These are phyloP conservation scores for Streptanthus diversifolius DNA, from an alignment of 345 rosid genomes.

Conservation along the genomic window DNA sequence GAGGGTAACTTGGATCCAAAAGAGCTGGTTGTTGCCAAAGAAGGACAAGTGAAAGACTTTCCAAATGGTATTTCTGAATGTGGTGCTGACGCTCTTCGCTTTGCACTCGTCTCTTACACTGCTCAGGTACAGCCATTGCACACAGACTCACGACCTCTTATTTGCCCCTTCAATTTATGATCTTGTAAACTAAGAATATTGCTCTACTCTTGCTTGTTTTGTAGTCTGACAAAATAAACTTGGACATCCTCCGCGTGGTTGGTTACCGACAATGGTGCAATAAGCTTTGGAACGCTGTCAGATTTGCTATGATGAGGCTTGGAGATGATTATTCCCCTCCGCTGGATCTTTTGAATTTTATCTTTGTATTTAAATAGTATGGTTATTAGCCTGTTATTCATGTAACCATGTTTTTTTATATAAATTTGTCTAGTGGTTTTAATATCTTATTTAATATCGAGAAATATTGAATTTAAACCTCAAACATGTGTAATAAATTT, in stretches of 20 bases:
- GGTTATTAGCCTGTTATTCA: too few relatives aligned
- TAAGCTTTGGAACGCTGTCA: slow-evolving; percentile 95
- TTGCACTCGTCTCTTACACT: slow-evolving; percentile 90
- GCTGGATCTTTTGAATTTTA: neutral
- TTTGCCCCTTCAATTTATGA: neutral
- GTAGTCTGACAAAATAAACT: slow-evolving; percentile 91
- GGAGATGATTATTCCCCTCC: slow-evolving; percentile 65
- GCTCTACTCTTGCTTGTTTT: slow-evolving; percentile 14
- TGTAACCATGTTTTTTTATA: too few relatives aligned
- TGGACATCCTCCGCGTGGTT: slow-evolving; percentile 91
- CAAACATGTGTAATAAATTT: too few relatives aligned
- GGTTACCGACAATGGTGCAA: slow-evolving; percentile 99
- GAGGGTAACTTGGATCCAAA: slow-evolving; percentile 78
- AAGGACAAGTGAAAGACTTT: slow-evolving; percentile 72
- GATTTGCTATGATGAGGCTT: slow-evolving; percentile 92
- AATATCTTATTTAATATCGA: too few relatives aligned
- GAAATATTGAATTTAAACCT: too few relatives aligned
- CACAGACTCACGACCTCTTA: neutral
- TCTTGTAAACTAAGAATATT: slow-evolving; percentile 7
- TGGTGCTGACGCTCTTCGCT: slow-evolving; percentile 97
- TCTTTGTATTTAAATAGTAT: too few relatives aligned
- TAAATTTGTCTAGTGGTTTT: too few relatives aligned
- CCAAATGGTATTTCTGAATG: slow-evolving; percentile 95
- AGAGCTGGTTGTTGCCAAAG: slow-evolving; percentile 70
- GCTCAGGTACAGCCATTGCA: slow-evolving; percentile 66